phyloP scores from a whole-genome alignment of 2,329 filamentous ascomycete genomes.

The Sclerotinia glacialis region DNA sequence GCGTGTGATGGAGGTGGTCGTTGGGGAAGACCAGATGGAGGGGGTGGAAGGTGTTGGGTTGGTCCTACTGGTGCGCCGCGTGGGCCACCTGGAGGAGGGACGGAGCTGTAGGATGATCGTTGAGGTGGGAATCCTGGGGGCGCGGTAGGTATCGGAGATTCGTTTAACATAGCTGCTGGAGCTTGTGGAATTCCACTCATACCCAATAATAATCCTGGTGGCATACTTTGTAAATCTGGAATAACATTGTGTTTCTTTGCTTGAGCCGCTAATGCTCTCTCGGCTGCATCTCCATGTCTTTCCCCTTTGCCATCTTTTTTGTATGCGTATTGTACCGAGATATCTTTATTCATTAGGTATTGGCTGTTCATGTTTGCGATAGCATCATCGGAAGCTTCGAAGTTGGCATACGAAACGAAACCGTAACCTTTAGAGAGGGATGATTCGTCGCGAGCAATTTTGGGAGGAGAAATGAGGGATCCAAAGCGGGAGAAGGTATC shows the following conservation, averaged over 20 bases:
- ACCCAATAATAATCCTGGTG: slow-evolving; percentile 39
- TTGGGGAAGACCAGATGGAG: slow-evolving; percentile 54
- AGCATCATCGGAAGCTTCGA: slow-evolving; percentile 89
- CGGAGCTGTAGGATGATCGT: slow-evolving; percentile 34
- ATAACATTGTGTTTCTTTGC: slow-evolving; percentile 93
- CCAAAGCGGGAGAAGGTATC: slow-evolving; percentile 95
- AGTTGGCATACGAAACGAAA: slow-evolving; percentile 89
- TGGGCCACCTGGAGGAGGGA: slow-evolving; percentile 37
- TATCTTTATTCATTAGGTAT: slow-evolving; percentile 95
- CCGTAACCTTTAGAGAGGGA: slow-evolving; percentile 93
- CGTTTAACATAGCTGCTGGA: slow-evolving; percentile 43
- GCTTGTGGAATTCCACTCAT: slow-evolving; percentile 44
- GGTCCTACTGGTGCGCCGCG: slow-evolving; percentile 45
- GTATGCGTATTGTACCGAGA: slow-evolving; percentile 96
- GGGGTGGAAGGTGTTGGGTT: slow-evolving; percentile 49
- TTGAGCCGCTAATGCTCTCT: slow-evolving; percentile 85
- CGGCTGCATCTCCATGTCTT: slow-evolving; percentile 89
- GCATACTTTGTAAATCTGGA: slow-evolving; percentile 54
- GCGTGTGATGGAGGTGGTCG: slow-evolving; percentile 67
- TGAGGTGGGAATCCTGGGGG: slow-evolving; percentile 34
- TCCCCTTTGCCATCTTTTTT: slow-evolving; percentile 99
- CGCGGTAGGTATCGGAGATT: slow-evolving; percentile 24
- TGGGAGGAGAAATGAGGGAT: slow-evolving; percentile 76
- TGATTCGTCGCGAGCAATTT: slow-evolving; percentile 86
- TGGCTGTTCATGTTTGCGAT: slow-evolving; percentile 92